phyloP scores from a whole-genome alignment of 2,329 filamentous ascomycete species.

The Peltaster fructicola region DNA sequence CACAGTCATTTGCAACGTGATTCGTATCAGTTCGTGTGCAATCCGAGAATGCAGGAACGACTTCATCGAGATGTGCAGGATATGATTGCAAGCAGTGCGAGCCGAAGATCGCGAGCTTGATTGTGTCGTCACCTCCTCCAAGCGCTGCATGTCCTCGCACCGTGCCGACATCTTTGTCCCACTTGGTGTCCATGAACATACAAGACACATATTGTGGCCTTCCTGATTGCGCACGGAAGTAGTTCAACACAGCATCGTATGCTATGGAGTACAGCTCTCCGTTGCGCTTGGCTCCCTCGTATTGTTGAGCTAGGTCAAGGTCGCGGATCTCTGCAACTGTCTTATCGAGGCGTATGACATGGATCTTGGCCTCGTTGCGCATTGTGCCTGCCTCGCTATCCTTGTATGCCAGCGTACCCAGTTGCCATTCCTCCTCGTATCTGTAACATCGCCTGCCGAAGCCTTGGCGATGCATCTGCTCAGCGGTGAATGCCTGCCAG shows the following conservation, averaged over 20 bases:
- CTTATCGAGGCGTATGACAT: slow-evolving; percentile 66
- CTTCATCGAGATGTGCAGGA: slow-evolving; percentile 73
- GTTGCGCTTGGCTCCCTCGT: slow-evolving; percentile 48
- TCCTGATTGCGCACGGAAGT: slow-evolving; percentile 57
- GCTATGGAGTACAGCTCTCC: slow-evolving; percentile 63
- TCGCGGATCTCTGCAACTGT: slow-evolving; percentile 71
- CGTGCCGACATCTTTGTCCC: slow-evolving; percentile 54
- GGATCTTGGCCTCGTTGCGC: slow-evolving; percentile 80
- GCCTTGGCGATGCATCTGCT: slow-evolving; percentile 85
- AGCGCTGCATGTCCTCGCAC: slow-evolving; percentile 70
- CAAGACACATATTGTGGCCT: slow-evolving; percentile 82
- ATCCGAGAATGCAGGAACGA: slow-evolving; percentile 74
- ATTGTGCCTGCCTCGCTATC: slow-evolving; percentile 55
- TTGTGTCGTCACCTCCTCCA: slow-evolving; percentile 54
- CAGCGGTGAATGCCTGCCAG: slow-evolving; percentile 92
- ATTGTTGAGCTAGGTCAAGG: slow-evolving; percentile 62
- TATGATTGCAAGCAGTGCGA: slow-evolving; percentile 87
- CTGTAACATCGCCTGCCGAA: slow-evolving; percentile 74
- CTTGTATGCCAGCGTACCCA: slow-evolving; percentile 58
- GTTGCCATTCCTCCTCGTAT: slow-evolving; percentile 90
- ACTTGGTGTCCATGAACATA: slow-evolving; percentile 72
- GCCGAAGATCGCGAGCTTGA: slow-evolving; percentile 78
- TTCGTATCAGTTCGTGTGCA: slow-evolving; percentile 75
- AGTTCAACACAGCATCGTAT: slow-evolving; percentile 54
- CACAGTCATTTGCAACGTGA: slow-evolving; percentile 67